Evolutionary conservation across 2,329 filamentous ascomycete species (phyloP), one percentile per base, ranked within the genome.

Genomic region (Cercospora sp.): DNA sequence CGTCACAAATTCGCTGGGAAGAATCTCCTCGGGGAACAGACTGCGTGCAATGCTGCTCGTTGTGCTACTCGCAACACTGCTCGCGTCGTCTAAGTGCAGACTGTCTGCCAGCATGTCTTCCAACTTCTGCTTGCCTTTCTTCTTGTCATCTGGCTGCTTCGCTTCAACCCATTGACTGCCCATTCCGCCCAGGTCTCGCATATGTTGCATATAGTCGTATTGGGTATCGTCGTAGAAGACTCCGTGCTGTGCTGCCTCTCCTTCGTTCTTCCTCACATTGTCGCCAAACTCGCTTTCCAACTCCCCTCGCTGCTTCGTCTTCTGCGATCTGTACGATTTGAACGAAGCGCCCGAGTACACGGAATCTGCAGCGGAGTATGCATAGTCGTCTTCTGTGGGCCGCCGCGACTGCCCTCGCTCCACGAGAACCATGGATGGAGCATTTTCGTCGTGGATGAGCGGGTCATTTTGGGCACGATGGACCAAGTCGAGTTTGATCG

Each of bases 191-290:
- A 99, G 83, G 75, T 98, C 95, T 65, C 93, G 91, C 85, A 99
- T 84, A 81, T 99, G 95, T 81, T 99, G 95, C 95, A 99, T 99
- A 82, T 99, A 99, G 81, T 99, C 95, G 81, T 99, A 99, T 77
- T 92, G 88, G 72, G 92, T 91, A 81, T 99, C 95, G 81, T 99
- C 96, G 80, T 87, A 99, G 84, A 91, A 99, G 72, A 99, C 88
- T 71, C 95, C 95, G 81, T 97, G 89, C 79, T 91, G 92, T 73
- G 96, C 95, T 8, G 96, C 95, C 82, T 99, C 94, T 75, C 96
- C 96, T 81, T 99, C 95, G 79, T 99, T 98, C 66, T 88, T 87
- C 74, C 94, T 89, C 72, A 97, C 88, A 69, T 82, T 82, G 51
- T 86, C 83, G 1, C 91, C 91, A 61, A 97, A 89, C 78, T 90